phyloP scores from a whole-genome alignment of 1,139 yeast species.

The Lizanozyma gosingica region DNA sequence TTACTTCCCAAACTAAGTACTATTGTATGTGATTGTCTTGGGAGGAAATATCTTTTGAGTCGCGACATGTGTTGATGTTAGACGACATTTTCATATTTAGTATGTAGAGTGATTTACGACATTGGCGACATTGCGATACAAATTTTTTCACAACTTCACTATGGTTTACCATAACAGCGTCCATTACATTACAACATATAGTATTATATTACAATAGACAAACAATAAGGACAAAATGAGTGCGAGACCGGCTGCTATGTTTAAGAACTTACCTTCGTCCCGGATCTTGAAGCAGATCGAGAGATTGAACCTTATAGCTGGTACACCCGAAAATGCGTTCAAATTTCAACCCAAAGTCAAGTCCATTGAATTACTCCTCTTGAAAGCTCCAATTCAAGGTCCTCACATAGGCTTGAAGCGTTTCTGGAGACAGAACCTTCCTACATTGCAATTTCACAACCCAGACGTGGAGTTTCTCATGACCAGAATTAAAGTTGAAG shows the following conservation, averaged over 20 bases:
- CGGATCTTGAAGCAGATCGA: slow-evolving; percentile 25
- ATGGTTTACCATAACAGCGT: no score
- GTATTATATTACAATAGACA: no score
- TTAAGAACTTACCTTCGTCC: slow-evolving; percentile 19
- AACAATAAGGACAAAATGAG: no score
- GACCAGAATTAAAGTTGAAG: slow-evolving; percentile 38
- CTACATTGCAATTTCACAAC: slow-evolving; percentile 76
- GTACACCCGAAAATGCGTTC: slow-evolving; percentile 26
- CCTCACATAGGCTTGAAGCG: slow-evolving; percentile 31
- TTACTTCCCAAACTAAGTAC: no score
- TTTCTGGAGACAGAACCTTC: slow-evolving; percentile 69
- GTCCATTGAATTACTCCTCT: slow-evolving; percentile 22
- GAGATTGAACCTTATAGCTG: slow-evolving; percentile 32
- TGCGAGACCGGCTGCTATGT: slow-evolving; percentile 7
- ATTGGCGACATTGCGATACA: no score
- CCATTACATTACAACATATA: no score
- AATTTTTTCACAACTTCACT: no score
- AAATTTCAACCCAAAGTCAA: slow-evolving; percentile 16
- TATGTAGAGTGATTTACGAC: no score
- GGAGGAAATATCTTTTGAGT: no score
- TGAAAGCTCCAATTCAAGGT: slow-evolving; percentile 11
- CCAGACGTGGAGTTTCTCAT: slow-evolving; percentile 59
- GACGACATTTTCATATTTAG: no score
- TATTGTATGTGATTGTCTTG: no score
- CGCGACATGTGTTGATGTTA: no score